Conservation (phyloP, 306 rosid genomes). For the Mucuna pruriens region DNA sequence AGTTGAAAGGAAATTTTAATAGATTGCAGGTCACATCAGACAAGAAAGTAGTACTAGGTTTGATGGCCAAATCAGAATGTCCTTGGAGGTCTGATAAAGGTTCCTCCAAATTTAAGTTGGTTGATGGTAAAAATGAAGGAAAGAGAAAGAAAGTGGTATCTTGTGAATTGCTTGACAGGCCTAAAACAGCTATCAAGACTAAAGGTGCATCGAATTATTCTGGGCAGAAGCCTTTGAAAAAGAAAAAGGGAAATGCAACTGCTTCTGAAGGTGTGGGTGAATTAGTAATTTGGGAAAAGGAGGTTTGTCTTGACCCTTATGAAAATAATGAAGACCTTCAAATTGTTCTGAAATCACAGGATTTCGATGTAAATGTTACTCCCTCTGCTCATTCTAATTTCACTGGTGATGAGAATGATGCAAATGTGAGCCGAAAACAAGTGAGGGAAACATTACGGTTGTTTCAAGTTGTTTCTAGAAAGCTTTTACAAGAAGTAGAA, state of each 20-base stretch:
- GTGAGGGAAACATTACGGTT: conserved; percentile 82
- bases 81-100: conserved; percentile 57
- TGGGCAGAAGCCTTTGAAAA: conserved; percentile 46
- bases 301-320: conserved; percentile 35
- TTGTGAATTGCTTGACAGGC: conserved; percentile 34
- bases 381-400: conserved; percentile 53
- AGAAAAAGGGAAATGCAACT: conserved; percentile 37
- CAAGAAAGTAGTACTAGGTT: conserved; percentile 54
- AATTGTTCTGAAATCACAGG: conserved; percentile 33
- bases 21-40: conserved; percentile 37
- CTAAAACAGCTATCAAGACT: conserved; percentile 47
- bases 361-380: conserved; percentile 48
- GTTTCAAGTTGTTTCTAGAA: conserved; percentile 76
- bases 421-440: conserved; percentile 55
- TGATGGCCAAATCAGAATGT: conserved; percentile 69
- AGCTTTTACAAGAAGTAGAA: conserved; percentile 81
- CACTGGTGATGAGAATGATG: conserved; percentile 43
- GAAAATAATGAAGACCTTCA: conserved; percentile 31
- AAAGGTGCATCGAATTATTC: conserved; percentile 39
- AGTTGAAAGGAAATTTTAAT: conserved; percentile 27
- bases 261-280: conserved; percentile 48
- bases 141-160: conserved; percentile 51
- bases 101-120: conserved; percentile 35
- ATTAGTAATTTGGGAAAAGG: conserved; percentile 45
- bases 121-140: conserved; percentile 43